These are phyloP conservation scores for Cercospora zeina DNA, from an alignment of 2,329 filamentous ascomycete species.

Conservation along the genomic window DNA sequence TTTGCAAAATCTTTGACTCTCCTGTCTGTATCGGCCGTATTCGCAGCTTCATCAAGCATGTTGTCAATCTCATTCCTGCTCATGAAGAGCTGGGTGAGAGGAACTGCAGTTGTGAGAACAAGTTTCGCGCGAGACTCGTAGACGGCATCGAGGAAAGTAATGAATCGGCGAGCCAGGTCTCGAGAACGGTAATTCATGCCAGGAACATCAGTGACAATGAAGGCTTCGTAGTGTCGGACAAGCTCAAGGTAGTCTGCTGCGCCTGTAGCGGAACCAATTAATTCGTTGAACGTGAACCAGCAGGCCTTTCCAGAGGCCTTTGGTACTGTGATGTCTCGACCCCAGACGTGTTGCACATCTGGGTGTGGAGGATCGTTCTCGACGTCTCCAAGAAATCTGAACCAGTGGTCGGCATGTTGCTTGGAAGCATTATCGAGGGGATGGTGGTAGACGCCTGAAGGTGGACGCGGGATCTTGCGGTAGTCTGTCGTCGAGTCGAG, in stretches of 20 bases:
- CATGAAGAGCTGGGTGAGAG: slow-evolving; percentile 76
- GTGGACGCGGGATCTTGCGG: slow-evolving; percentile 90
- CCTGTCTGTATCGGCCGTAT: slow-evolving; percentile 34
- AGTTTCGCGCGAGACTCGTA: slow-evolving; percentile 94
- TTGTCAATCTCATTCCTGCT: slow-evolving; percentile 46
- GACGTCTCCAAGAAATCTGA: slow-evolving; percentile 86
- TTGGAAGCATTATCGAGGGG: slow-evolving; percentile 75
- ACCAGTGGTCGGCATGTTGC: slow-evolving; percentile 90
- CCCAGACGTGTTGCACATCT: slow-evolving; percentile 85
- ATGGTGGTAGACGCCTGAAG: slow-evolving; percentile 90
- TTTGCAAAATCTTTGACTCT: slow-evolving; percentile 38
- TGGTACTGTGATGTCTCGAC: slow-evolving; percentile 83
- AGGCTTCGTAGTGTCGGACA: slow-evolving; percentile 84
- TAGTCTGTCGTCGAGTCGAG: slow-evolving; percentile 95
- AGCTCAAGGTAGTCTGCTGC: slow-evolving; percentile 95
- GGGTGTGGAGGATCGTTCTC: slow-evolving; percentile 71
- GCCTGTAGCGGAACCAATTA: slow-evolving; percentile 84
- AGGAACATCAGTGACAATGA: slow-evolving; percentile 87
- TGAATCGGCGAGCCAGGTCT: slow-evolving; percentile 88
- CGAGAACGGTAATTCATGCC: slow-evolving; percentile 67
- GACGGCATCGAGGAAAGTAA: slow-evolving; percentile 95
- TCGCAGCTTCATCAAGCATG: slow-evolving; percentile 45
- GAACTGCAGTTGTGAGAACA: slow-evolving; percentile 85
- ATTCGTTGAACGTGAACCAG: slow-evolving; percentile 87
- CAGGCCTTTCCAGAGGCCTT: slow-evolving; percentile 83